Percentiles rank a stretch among this genome's conserved stretches.
Evolutionary conservation across 2,329 filamentous ascomycete genomes (phyloP).

Genomic region (Fusarium penzigii): DNA sequence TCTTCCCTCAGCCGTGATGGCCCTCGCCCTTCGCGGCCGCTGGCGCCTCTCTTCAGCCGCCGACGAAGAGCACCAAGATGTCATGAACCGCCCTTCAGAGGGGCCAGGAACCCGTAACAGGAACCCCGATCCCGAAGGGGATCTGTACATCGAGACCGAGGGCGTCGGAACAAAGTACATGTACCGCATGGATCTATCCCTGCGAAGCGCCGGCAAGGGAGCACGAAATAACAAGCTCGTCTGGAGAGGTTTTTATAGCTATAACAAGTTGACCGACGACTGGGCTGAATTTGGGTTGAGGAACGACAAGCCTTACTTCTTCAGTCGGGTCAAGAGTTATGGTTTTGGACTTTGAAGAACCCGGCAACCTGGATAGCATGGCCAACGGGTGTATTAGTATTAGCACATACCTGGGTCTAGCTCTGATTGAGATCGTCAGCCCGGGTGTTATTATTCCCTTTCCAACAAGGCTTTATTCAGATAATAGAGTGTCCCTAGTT

Average conservation of each 20-base stretch:
- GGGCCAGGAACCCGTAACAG: slow-evolving; percentile 8
- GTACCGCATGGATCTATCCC: slow-evolving; percentile 76
- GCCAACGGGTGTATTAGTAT: background rate
- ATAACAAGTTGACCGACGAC: slow-evolving; percentile 86
- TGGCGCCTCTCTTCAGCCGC: slow-evolving; percentile 49
- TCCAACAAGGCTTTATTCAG: too few relatives aligned
- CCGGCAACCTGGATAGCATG: background rate
- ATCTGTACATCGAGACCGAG: slow-evolving; percentile 83
- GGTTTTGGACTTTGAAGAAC: slow-evolving; percentile 43
- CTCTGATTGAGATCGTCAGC: too few relatives aligned
- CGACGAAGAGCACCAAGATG: slow-evolving; percentile 32
- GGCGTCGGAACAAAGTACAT: slow-evolving; percentile 77
- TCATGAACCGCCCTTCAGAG: slow-evolving; percentile 5
- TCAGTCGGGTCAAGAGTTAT: slow-evolving; percentile 66
- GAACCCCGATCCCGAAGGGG: slow-evolving; percentile 53
- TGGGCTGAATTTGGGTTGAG: slow-evolving; percentile 76
- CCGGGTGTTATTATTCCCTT: too few relatives aligned
- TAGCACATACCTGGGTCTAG: too few relatives aligned
- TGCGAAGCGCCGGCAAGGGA: slow-evolving; percentile 64
- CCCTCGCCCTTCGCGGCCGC: slow-evolving; percentile 62
- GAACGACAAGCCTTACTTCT: slow-evolving; percentile 67
- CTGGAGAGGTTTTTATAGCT: slow-evolving; percentile 91
- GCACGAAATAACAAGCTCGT: slow-evolving; percentile 81
- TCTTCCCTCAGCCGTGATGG: slow-evolving; percentile 59
- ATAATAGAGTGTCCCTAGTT: too few relatives aligned